Conservation (phyloP, 2,329 filamentous ascomycete species). For the Elsinoe perseae region DNA sequence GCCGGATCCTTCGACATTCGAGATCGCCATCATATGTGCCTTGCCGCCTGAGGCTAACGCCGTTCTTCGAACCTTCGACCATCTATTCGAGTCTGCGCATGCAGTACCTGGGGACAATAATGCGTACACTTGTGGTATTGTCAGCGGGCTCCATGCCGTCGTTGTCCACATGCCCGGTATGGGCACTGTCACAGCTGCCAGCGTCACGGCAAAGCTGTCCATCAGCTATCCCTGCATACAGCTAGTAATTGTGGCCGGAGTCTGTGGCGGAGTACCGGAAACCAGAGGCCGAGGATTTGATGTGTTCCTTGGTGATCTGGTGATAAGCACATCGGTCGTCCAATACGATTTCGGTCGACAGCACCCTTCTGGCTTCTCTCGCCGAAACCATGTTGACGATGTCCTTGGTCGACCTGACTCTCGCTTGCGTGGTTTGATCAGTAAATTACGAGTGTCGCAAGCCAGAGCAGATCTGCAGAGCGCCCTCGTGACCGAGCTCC, state of each 20-base stretch:
- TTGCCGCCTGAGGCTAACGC: slow-evolving; percentile 20
- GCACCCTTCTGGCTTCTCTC: slow-evolving; percentile 4
- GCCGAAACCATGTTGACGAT: neutral
- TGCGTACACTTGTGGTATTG: slow-evolving; percentile 21
- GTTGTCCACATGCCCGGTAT: slow-evolving; percentile 20
- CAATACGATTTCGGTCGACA: slow-evolving; percentile 25
- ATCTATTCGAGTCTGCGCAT: slow-evolving; percentile 7
- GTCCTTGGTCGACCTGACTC: neutral
- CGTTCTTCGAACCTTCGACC: slow-evolving; percentile 18
- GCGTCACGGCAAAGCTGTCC: slow-evolving; percentile 17
- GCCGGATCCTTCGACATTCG: slow-evolving; percentile 8
- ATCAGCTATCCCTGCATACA: slow-evolving; percentile 21
- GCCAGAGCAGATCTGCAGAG: neutral
- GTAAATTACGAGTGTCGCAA: slow-evolving; percentile 10
- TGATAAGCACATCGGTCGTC: slow-evolving; percentile 27
- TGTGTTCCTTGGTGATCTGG: slow-evolving; percentile 29
- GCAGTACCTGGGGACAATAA: slow-evolving; percentile 20
- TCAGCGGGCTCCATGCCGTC: slow-evolving; percentile 20
- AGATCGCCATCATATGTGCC: slow-evolving; percentile 22
- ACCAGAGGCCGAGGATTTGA: neutral
- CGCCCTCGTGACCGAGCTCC: neutral
- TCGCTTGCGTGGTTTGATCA: slow-evolving; percentile 12
- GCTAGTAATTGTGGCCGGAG: slow-evolving; percentile 22
- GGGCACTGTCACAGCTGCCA: slow-evolving; percentile 19
- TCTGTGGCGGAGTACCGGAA: slow-evolving; percentile 21